Evolutionary conservation across 768 basidiomycete genomes (phyloP), one percentile per base, ranked within the genome.

Genomic region (Boletales sp.): DNA sequence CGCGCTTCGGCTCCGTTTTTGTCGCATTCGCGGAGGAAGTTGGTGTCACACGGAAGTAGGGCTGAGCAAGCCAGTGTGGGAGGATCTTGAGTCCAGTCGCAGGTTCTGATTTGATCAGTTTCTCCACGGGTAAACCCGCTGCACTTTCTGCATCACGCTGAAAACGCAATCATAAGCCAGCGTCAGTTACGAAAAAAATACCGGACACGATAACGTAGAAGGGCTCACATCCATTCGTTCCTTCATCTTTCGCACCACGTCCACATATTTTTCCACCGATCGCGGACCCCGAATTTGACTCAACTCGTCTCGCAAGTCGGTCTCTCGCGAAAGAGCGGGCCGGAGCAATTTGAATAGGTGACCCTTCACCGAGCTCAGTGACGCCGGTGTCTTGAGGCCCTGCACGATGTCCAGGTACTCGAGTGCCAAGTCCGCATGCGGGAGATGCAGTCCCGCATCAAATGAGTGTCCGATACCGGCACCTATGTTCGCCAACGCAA

Each of bases 341-440:
- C 86, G 83, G 71, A 96, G 79, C 32, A 99, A 67, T 69, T 96
- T 91, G 80, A 96, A 99, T 32, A 99, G 64, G 62, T 99, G 95
- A 0, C 90, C 86, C 62, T 95, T 95, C 57, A 97, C 79, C 0
- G 88, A 90, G 56, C 87, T 85, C 14, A 77, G 61, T 4, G 77
- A 61, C 14, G 94, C 94, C 8, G 75, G 73, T 12, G 92, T 94
- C 65, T 82, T 79, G 14, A 69, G 49, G 17, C 51, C 43, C 28
- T 73, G 70, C 8, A 94, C 92, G 54, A 96, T 90, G 40, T 77
- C 75, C 49, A 98, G 77, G 67, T 98, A 99, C 59, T 95, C 88
- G 5, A 87, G 71, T 0, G 95, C 94, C 9, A 97, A 75, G 49
- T 80, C 69, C 5, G 80, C 78, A 43, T 81, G 79, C 0, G 73